Conservation (phyloP, 768 basidiomycete species). For the Phanerochaete sordida region DNA sequence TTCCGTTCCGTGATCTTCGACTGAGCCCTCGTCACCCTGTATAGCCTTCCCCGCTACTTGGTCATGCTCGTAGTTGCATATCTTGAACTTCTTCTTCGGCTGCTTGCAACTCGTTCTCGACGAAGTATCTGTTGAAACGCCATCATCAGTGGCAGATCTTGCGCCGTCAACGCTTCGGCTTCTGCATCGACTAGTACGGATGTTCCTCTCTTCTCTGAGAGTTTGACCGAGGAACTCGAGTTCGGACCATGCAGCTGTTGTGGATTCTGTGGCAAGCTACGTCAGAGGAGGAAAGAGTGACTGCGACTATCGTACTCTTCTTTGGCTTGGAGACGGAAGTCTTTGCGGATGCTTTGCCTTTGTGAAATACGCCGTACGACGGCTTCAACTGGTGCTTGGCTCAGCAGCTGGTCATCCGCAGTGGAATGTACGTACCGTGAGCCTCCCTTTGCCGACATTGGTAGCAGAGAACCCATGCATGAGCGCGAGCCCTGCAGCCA, state of each 20-base stretch:
- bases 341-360: conserved; percentile 58
- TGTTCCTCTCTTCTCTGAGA: not conserved
- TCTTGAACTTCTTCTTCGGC: conserved; percentile 4
- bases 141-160: not conserved
- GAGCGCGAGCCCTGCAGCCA: conserved; percentile 51
- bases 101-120: not conserved
- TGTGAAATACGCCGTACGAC: conserved; percentile 55
- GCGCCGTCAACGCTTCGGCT: not conserved
- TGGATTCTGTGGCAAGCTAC: not conserved
- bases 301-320: conserved; percentile 22
- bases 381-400: conserved; percentile 37
- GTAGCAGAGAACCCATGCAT: conserved; percentile 66
- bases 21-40: too few species aligned
- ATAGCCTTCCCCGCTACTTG: not conserved
- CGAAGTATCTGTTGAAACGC: not conserved
- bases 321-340: conserved; percentile 25
- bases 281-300: not conserved
- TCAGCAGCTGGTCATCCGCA: not conserved
- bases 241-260: not conserved
- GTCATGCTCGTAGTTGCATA: conserved; percentile 1
- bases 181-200: not conserved
- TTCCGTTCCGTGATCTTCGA: not conserved
- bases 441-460: conserved; percentile 56
- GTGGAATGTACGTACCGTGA: conserved; percentile 46
- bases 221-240: not conserved